A percentile compares a stretch with the other conserved stretches of the same genome.
Conservation (phyloP, 2,329 filamentous ascomycete species). For the Scytalidium sp. region DNA sequence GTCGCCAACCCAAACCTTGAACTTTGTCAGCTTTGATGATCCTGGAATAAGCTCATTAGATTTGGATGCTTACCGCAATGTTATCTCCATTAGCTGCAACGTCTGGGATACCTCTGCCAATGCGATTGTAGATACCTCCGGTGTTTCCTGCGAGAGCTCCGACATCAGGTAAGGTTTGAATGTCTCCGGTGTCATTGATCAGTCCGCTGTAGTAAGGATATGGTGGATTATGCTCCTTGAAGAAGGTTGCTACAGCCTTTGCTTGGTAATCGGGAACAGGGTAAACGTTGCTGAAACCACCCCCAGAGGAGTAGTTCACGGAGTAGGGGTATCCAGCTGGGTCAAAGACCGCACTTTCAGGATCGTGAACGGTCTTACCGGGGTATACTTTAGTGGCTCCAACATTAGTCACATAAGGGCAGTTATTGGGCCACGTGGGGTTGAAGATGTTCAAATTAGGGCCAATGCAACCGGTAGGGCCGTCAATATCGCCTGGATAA, state of each 20-base stretch:
- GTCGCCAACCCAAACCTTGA: conserved; percentile 12
- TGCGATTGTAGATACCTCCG: conserved; percentile 28
- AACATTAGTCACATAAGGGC: conserved; percentile 40
- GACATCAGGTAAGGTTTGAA: conserved; percentile 11
- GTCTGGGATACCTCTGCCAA: conserved; percentile 45
- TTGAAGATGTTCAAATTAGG: conserved; percentile 22
- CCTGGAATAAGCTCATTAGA: not conserved
- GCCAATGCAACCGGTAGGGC: conserved; percentile 15
- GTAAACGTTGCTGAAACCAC: conserved; percentile 47
- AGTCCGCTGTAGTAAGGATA: conserved; percentile 27
- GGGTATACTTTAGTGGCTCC: conserved; percentile 37
- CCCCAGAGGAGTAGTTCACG: conserved; percentile 38
- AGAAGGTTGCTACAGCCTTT: conserved; percentile 37
- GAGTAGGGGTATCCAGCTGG: conserved; percentile 10
- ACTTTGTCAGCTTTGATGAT: not conserved
- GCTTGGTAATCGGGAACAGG: conserved; percentile 40
- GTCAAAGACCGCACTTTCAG: conserved; percentile 21
- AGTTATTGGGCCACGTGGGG: conserved; percentile 37
- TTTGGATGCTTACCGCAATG: conserved; percentile 19
- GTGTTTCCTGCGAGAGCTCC: conserved; percentile 9
- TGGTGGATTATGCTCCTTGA: conserved; percentile 24
- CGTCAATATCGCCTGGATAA: conserved; percentile 12
- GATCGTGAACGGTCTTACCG: conserved; percentile 31
- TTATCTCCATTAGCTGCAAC: conserved; percentile 28
- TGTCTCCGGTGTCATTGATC: conserved; percentile 10